phyloP scores from a whole-genome alignment of 192 early-diverging fungal genomes.

The Rhizophagus clarus region DNA sequence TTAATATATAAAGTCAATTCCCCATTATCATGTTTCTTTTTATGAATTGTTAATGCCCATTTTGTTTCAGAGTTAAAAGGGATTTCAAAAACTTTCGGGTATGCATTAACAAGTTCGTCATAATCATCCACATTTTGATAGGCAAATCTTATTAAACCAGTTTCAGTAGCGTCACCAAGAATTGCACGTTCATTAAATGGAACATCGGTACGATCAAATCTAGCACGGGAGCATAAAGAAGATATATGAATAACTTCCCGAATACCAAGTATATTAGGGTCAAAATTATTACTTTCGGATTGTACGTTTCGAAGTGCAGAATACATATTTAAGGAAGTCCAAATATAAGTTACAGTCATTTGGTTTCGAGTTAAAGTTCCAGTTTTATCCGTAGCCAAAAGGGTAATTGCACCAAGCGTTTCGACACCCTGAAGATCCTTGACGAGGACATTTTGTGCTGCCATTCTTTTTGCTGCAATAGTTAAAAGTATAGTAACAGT shows the following conservation, averaged over 20 bases:
- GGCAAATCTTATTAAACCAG: constrained; percentile 86
- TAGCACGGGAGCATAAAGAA: constrained; percentile 81
- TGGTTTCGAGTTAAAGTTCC: constrained; percentile 96
- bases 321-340: constrained; percentile 76
- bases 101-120: constrained; percentile 66
- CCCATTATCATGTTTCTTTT: constrained; percentile 69
- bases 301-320: constrained; percentile 49
- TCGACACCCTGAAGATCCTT: constrained; percentile 97
- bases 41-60: constrained; percentile 90
- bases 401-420: constrained; percentile 94
- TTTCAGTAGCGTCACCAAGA: constrained; percentile 93
- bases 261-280: constrained; percentile 58
- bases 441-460: constrained; percentile 84
- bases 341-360: constrained; percentile 94
- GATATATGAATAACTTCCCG: constrained; percentile 80
- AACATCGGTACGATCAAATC: constrained; percentile 89
- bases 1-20: constrained; percentile 83
- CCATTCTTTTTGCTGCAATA: constrained; percentile 96
- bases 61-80: constrained; percentile 97
- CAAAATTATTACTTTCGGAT: constrained; percentile 52
- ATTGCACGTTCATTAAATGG: constrained; percentile 82
- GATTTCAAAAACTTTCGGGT: constrained; percentile 92
- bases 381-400: constrained; percentile 97
- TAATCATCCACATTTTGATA: constrained; percentile 70
- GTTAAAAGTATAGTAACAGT: constrained; percentile 94